A percentile compares a stretch with the other conserved stretches of the same genome.
These are phyloP conservation scores for Zea luxurians DNA, from an alignment of 176 grass and related monocot genomes.

Conservation along the genomic window DNA sequence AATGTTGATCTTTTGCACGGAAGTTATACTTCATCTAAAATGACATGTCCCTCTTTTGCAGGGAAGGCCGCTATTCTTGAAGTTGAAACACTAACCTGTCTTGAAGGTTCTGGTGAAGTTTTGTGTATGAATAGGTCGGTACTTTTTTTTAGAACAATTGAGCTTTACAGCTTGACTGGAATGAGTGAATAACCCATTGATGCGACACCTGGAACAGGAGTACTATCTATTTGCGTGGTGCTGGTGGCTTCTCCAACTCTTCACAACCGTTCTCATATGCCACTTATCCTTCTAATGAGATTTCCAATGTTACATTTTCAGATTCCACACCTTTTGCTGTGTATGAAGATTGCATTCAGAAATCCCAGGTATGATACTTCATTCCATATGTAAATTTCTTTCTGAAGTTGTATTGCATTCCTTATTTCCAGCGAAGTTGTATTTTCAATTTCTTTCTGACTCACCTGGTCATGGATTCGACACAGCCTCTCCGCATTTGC, in stretches of 20 bases:
- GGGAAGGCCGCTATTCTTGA: constrained; percentile 86
- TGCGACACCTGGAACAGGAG: constrained; percentile 46
- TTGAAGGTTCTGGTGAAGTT: constrained; percentile 65
- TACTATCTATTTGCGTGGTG: constrained; percentile 69
- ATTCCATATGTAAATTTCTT: constrained; percentile 6
- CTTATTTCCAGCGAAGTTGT: background rate
- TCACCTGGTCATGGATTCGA: too few relatives aligned
- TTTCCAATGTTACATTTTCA: constrained; percentile 53
- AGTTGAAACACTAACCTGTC: constrained; percentile 58
- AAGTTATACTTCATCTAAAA: background rate
- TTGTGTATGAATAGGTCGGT: constrained; percentile 87
- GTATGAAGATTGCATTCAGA: constrained; percentile 67
- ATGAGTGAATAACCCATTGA: background rate
- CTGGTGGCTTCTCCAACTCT: constrained; percentile 81
- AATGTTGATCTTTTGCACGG: background rate
- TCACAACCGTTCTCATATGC: constrained; percentile 62
- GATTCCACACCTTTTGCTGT: constrained; percentile 56
- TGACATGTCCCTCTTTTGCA: constrained; percentile 28
- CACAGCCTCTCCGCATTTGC: too few relatives aligned
- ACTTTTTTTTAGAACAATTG: background rate
- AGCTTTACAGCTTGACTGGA: background rate
- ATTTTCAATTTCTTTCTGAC: background rate
- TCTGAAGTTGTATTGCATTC: constrained; percentile 5
- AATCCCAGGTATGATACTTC: constrained; percentile 59
- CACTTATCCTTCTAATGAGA: constrained; percentile 64